Percentiles rank a stretch among this genome's conserved stretches.
These are phyloP conservation scores for Inosperma sp. DNA, from an alignment of 768 basidiomycete species.

Conservation along the genomic window DNA sequence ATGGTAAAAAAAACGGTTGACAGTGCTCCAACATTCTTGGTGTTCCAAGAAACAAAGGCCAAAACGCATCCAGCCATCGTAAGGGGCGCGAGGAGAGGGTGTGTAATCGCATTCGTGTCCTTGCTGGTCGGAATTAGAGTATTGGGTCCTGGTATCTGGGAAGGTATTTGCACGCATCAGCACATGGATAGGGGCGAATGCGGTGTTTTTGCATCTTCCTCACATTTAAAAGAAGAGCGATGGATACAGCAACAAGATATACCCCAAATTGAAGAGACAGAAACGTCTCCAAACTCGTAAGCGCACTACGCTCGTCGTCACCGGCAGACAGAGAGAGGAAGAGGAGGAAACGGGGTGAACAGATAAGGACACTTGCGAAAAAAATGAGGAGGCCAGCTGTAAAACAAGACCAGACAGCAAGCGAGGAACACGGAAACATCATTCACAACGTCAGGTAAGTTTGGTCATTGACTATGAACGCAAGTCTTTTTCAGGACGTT, in stretches of 20 bases:
- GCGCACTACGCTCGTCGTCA: conserved; percentile 20
- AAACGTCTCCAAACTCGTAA: conserved; percentile 68
- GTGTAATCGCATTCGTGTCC: conserved; percentile 29
- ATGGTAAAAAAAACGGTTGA: conserved; percentile 47
- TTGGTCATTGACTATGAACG: conserved; percentile 25
- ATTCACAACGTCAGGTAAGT: conserved; percentile 22
- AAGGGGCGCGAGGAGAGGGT: conserved; percentile 64
- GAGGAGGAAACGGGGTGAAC: conserved; percentile 62
- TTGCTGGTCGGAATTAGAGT: conserved; percentile 28
- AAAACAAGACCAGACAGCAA: conserved; percentile 31
- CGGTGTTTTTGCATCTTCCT: conserved; percentile 13
- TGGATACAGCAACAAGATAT: conserved; percentile 48
- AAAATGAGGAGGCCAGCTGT: conserved; percentile 25
- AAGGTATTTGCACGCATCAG: conserved; percentile 5
- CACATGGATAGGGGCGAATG: conserved; percentile 6
- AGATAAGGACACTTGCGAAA: conserved; percentile 23
- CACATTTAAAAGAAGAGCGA: conserved; percentile 59
- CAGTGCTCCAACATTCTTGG: conserved; percentile 51
- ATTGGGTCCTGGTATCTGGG: conserved; percentile 44
- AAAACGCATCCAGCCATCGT: conserved; percentile 49
- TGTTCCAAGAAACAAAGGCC: conserved; percentile 65
- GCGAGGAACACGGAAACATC: conserved; percentile 21
- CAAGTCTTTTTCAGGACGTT: conserved; percentile 22
- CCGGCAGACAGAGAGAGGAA: conserved; percentile 52
- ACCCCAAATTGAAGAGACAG: conserved; percentile 65